Evolutionary conservation across 139 green algal genomes (phyloP), one percentile per base, ranked within the genome.

Genomic region (Nannochloris sp.): DNA sequence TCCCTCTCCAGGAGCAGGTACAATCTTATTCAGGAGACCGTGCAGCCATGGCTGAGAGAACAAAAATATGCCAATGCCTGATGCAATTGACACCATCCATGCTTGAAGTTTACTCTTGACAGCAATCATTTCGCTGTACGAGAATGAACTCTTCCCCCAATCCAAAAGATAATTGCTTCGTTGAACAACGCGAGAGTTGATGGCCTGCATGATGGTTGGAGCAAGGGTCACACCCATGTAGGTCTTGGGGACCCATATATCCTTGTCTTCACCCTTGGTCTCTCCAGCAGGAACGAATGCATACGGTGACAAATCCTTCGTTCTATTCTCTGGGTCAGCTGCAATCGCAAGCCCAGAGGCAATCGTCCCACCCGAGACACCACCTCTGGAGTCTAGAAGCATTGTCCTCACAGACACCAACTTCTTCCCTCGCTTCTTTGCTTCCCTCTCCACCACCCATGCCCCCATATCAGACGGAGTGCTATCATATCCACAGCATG

Each of bases 401-500:
- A 84, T 61, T 23, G 65, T 75, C n/a, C 65, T 72, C 40, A 75
- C 75, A 48, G 72, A 55, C 13, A 57, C 65, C 11, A 70, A 28
- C 31, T 62, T 40, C 65, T 76, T 87, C 66, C 77, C 69, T 48
- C 84, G 63, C 50, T 75, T 46, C 37, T 72, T 51, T 49, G 77
- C 72, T 56, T 86, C 40, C 10, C 83, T 56, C 0, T 59, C 78
- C 69, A 89, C 66, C 33, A 87, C 63, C 29, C 75, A 73, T 11
- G 79, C 58, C 9, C 87, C 87, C 23, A 97, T 37, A 72, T 96
- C 91, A 40, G 80, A 87, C 14, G 91, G 91, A 1, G 91, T 78
- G 63, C 59, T 82, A 84, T 97, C 90, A 69, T 89, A 95, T 43
- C 91, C 90, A 61, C 84, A 93, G 74, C 70, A 90, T 56, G 83